A percentile compares a stretch with the other conserved stretches of the same genome.
Evolutionary conservation across 139 green algal genomes (phyloP).

Genomic region (Nannochloris sp.): DNA sequence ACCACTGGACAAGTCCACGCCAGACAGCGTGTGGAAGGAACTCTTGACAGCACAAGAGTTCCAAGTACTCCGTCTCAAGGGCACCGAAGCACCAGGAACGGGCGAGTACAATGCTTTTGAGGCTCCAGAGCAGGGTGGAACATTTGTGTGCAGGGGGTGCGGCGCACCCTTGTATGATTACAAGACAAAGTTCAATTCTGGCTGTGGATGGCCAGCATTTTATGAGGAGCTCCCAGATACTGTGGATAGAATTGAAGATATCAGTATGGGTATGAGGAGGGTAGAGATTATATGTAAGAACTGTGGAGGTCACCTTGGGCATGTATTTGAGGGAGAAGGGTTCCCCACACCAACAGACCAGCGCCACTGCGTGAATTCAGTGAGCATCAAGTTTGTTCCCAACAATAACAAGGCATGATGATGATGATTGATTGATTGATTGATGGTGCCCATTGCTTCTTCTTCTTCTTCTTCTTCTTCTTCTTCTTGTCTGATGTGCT

Average conservation of each 20-base stretch:
- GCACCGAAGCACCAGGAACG: constrained; percentile 70
- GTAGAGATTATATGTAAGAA: constrained; percentile 77
- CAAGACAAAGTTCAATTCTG: constrained; percentile 87
- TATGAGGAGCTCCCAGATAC: constrained; percentile 56
- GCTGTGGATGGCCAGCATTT: constrained; percentile 94
- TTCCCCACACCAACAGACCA: constrained; percentile 83
- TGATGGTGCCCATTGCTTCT: neutral
- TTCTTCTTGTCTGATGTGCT: too few relatives aligned
- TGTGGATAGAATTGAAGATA: constrained; percentile 32
- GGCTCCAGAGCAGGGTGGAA: constrained; percentile 42
- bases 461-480: too few relatives aligned
- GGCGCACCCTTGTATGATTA: constrained; percentile 58
- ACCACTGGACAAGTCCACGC: neutral
- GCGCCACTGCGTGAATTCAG: constrained; percentile 90
- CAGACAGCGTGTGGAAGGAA: constrained; percentile 16
- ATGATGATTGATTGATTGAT: neutral
- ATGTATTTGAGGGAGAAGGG: constrained; percentile 89
- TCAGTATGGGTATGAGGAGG: constrained; percentile 6
- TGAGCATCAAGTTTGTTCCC: constrained; percentile 69
- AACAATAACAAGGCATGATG: neutral
- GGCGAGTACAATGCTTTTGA: constrained; percentile 87
- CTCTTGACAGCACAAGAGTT: constrained; percentile 43
- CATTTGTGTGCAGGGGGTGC: constrained; percentile 80
- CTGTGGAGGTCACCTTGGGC: constrained; percentile 87
- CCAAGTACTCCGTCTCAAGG: constrained; percentile 85